These are phyloP conservation scores for Gracilaria domingensis DNA, from an alignment of 23 red algal genomes.

Conservation along the genomic window DNA sequence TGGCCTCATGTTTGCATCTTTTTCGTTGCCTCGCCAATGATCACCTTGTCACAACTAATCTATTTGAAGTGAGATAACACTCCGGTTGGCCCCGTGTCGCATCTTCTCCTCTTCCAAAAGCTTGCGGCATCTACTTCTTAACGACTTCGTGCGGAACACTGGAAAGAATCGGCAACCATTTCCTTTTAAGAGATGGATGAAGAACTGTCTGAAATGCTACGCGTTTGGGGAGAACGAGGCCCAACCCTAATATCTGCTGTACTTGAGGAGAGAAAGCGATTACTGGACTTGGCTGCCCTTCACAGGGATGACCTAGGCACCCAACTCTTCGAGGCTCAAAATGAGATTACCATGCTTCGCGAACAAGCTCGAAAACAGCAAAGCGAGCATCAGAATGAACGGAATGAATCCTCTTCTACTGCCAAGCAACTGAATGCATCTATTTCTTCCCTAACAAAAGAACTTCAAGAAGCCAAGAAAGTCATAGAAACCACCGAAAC, in stretches of 20 bases:
- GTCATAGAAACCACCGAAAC: background rate
- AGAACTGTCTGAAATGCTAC: constrained; percentile 45
- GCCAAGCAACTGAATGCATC: background rate
- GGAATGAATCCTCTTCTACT: background rate
- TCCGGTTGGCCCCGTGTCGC: too few relatives aligned
- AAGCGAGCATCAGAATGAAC: background rate
- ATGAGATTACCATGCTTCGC: constrained; percentile 12
- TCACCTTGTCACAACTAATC: background rate
- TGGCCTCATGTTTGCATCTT: background rate
- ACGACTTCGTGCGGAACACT: background rate
- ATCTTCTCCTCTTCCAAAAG: background rate
- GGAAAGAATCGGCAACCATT: background rate
- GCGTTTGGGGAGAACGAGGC: constrained; percentile 34
- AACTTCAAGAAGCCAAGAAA: constrained; percentile 3
- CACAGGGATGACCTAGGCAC: constrained; percentile 36
- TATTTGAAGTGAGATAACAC: background rate
- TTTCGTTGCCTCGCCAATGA: too few relatives aligned
- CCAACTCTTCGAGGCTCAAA: constrained; percentile 32
- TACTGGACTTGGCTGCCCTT: constrained; percentile 29
- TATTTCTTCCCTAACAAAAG: background rate
- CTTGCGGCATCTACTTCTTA: background rate
- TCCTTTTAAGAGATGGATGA: background rate
- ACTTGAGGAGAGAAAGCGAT: constrained; percentile 19
- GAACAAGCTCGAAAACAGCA: background rate
- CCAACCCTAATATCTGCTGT: constrained; percentile 32